Percentiles rank a stretch among this genome's conserved stretches.
phyloP scores from a whole-genome alignment of 2,329 filamentous ascomycete genomes.

The Ophiocordyceps camponoti-leonardi region DNA sequence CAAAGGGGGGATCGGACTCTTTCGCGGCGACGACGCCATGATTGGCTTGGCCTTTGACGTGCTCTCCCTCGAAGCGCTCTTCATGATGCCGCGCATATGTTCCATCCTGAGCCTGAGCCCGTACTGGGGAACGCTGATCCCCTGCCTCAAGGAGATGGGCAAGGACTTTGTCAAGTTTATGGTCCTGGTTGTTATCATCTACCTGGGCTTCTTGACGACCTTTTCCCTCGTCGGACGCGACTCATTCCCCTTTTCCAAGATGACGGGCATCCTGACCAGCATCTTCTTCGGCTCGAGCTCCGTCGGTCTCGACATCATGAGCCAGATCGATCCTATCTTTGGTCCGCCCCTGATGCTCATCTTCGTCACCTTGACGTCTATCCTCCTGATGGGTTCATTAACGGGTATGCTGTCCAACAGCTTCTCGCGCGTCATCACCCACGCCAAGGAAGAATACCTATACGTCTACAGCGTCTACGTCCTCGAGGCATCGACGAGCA shows the following conservation, averaged over 20 bases:
- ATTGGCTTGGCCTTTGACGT: slow-evolving; percentile 75
- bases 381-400: slow-evolving; percentile 61
- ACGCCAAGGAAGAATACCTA: slow-evolving; percentile 58
- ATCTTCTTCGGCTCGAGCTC: slow-evolving; percentile 68
- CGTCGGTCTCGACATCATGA: slow-evolving; percentile 55
- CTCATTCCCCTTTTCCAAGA: slow-evolving; percentile 43
- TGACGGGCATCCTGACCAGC: slow-evolving; percentile 63
- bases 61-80: slow-evolving; percentile 73
- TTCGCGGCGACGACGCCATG: slow-evolving; percentile 39
- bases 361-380: slow-evolving; percentile 62
- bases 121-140: slow-evolving; percentile 81
- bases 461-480: slow-evolving; percentile 57
- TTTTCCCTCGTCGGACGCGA: slow-evolving; percentile 65
- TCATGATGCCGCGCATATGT: slow-evolving; percentile 78
- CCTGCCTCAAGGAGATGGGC: slow-evolving; percentile 85
- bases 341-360: slow-evolving; percentile 48
- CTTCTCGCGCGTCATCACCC: slow-evolving; percentile 46
- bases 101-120: slow-evolving; percentile 74
- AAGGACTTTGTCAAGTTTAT: slow-evolving; percentile 81
- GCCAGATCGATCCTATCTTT: slow-evolving; percentile 39
- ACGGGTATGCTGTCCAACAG: slow-evolving; percentile 67
- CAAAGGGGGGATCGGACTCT: slow-evolving; percentile 16
- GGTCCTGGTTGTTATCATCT: slow-evolving; percentile 65
- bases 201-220: slow-evolving; percentile 77
- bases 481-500: slow-evolving; percentile 49